phyloP scores from a whole-genome alignment of 106 monocot genomes.

The Dioscorea dumetorum region DNA sequence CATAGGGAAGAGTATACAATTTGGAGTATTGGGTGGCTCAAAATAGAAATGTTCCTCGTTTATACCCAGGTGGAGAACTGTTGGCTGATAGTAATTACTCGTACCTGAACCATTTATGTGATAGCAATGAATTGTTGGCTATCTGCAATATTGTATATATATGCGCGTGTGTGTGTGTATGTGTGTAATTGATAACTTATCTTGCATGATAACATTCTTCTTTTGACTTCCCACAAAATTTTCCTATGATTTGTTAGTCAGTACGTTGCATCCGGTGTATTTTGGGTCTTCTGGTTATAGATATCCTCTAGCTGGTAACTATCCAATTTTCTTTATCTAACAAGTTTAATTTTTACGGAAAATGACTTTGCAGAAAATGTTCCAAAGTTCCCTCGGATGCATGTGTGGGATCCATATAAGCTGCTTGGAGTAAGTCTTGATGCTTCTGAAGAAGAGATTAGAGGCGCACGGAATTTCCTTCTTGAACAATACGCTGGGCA shows the following conservation, averaged over 20 bases:
- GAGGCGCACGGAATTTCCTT: constrained; percentile 83
- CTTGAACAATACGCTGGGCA: constrained; percentile 76
- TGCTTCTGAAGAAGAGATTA: constrained; percentile 93
- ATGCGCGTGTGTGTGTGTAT: too few species aligned
- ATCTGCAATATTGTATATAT: background rate
- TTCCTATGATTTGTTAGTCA: background rate
- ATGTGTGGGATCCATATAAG: constrained; percentile 85
- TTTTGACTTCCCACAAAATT: background rate
- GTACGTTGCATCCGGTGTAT: background rate
- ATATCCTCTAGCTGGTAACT: too few species aligned
- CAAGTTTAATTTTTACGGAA: background rate
- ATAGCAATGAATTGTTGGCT: too few species aligned
- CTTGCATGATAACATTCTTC: background rate
- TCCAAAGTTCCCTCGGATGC: constrained; percentile 68
- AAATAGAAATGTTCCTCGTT: too few species aligned
- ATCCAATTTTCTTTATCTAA: too few species aligned
- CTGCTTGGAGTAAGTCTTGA: constrained; percentile 74
- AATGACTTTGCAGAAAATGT: constrained; percentile 30
- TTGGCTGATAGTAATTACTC: too few species aligned
- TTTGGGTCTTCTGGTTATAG: background rate
- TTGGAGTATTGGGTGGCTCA: too few species aligned
- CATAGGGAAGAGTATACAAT: too few species aligned
- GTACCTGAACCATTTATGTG: too few species aligned
- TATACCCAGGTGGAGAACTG: too few species aligned
- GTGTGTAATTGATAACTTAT: background rate